A percentile compares a stretch with the other conserved stretches of the same genome.
Evolutionary conservation across 441 rosid genomes (phyloP).

Genomic region (Biscutella laevigata): DNA sequence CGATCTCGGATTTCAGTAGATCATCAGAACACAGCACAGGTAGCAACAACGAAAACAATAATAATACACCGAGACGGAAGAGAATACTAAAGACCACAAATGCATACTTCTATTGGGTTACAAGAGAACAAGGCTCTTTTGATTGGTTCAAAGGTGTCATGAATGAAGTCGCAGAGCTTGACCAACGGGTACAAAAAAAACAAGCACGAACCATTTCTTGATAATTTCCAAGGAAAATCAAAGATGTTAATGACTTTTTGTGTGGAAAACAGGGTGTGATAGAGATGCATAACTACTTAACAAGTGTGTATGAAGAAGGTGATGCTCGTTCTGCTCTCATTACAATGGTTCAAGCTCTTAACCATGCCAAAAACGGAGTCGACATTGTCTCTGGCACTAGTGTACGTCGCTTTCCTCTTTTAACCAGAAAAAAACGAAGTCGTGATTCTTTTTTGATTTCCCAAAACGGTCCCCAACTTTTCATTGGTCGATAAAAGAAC

Average conservation of each 20-base stretch:
- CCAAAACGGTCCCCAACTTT: conserved; percentile 15
- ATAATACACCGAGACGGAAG: conserved; percentile 47
- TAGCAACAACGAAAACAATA: conserved; percentile 34
- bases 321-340: conserved; percentile 74
- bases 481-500: not conserved
- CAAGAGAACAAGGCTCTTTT: conserved; percentile 94
- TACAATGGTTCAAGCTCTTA: conserved; percentile 69
- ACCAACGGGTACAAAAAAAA: conserved; percentile 68
- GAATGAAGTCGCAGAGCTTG: conserved; percentile 90
- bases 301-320: conserved; percentile 74
- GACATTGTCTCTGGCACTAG: conserved; percentile 68
- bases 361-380: conserved; percentile 66
- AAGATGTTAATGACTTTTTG: too few relatives aligned
- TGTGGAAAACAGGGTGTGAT: conserved; percentile 48
- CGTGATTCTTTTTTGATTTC: conserved; percentile 16
- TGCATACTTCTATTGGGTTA: conserved; percentile 97
- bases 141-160: conserved; percentile 98
- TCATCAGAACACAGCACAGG: conserved; percentile 52
- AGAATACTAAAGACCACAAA: conserved; percentile 70
- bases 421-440: not conserved
- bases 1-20: conserved; percentile 44
- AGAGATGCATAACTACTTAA: conserved; percentile 69
- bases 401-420: conserved; percentile 24
- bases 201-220: not conserved
- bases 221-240: not conserved